Conservation (phyloP, 805 yeast species). For the Teunomyces gatunensis region DNA sequence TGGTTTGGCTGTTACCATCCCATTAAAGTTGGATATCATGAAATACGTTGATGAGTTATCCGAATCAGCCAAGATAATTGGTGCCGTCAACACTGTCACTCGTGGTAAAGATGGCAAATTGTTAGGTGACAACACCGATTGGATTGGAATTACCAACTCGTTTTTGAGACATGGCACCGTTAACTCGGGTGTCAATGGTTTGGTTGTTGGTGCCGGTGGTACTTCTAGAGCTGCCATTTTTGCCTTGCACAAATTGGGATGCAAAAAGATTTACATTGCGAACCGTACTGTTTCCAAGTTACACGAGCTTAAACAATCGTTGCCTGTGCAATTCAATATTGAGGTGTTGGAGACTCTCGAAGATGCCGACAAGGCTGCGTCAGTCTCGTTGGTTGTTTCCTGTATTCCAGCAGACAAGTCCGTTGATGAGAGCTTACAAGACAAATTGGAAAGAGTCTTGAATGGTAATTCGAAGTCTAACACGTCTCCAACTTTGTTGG, state of each 20-base stretch:
- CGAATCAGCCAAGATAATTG: slow-evolving; percentile 77
- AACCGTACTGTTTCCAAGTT: slow-evolving; percentile 77
- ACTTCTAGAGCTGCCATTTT: slow-evolving; percentile 93
- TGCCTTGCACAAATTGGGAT: slow-evolving; percentile 79
- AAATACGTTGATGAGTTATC: slow-evolving; percentile 62
- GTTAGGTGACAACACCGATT: slow-evolving; percentile 91
- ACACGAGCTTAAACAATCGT: slow-evolving; percentile 52
- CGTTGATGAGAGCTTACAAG: slow-evolving; percentile 50
- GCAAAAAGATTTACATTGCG: slow-evolving; percentile 68
- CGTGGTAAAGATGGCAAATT: slow-evolving; percentile 47
- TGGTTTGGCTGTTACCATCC: slow-evolving; percentile 95
- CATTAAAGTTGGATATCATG: slow-evolving; percentile 80
- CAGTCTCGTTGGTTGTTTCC: slow-evolving; percentile 63
- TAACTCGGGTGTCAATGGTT: slow-evolving; percentile 48
- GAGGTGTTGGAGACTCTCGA: slow-evolving; percentile 51
- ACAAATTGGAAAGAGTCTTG: slow-evolving; percentile 48
- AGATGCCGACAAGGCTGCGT: slow-evolving; percentile 42
- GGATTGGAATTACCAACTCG: slow-evolving; percentile 81
- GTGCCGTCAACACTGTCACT: slow-evolving; percentile 89
- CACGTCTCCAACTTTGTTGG: slow-evolving; percentile 60
- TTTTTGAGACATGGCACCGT: slow-evolving; percentile 60
- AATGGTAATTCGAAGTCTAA: slow-evolving; percentile 32
- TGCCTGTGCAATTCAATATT: slow-evolving; percentile 61
- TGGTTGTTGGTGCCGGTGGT: slow-evolving; percentile 96
- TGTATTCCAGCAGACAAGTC: slow-evolving; percentile 84